Conservation (phyloP, 148 eudicot species). For the Euryodendron excelsum region DNA sequence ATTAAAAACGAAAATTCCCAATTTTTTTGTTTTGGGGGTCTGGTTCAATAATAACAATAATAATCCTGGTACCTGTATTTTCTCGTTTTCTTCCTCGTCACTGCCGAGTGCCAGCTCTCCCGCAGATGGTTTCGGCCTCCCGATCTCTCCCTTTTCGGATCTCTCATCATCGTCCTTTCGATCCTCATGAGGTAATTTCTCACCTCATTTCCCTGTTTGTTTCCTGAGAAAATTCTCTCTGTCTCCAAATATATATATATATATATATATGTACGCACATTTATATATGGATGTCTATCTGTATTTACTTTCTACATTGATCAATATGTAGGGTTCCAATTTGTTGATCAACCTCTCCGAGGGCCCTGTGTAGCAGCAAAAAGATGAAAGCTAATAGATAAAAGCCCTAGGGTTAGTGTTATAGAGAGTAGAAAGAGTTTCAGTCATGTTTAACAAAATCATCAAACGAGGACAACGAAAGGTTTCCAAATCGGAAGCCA, state of each 20-base stretch:
- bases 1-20: neutral
- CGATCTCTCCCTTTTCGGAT: slow-evolving; percentile 28
- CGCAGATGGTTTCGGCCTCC: slow-evolving; percentile 11
- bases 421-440: neutral
- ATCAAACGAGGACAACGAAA: slow-evolving; percentile 35
- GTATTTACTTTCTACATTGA: neutral
- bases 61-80: neutral
- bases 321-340: slow-evolving; percentile 11
- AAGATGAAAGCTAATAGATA: neutral
- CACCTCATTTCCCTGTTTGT: neutral
- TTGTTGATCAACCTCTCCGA: neutral
- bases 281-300: too few species aligned
- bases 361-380: neutral
- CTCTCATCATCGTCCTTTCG: neutral
- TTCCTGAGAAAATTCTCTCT: neutral
- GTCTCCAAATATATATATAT: neutral
- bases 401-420: neutral
- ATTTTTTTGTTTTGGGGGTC: too few species aligned
- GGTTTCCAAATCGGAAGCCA: slow-evolving; percentile 31
- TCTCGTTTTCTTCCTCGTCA: slow-evolving; percentile 1
- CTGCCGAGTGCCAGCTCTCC: slow-evolving; percentile 17
- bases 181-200: slow-evolving; percentile 7
- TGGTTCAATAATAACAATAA: too few species aligned
- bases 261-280: neutral
- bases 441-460: slow-evolving; percentile 31